phyloP scores from a whole-genome alignment of 192 early-diverging fungal genomes.

The Neocallimastix lanati region DNA sequence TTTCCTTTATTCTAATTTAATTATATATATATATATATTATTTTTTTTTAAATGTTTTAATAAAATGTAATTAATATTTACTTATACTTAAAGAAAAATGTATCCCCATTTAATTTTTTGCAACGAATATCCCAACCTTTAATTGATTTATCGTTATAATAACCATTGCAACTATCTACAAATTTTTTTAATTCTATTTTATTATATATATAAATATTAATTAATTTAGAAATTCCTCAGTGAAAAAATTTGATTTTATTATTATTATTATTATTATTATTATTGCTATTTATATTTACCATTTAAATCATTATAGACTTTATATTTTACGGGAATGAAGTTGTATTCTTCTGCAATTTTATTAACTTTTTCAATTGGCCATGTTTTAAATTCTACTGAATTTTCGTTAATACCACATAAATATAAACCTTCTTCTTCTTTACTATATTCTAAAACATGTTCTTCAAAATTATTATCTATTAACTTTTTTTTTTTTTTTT shows the following conservation, averaged over 20 bases:
- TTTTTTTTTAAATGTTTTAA: too few species aligned
- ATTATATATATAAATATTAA: background rate
- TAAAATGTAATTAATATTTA: too few species aligned
- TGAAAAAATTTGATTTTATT: too few species aligned
- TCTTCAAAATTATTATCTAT: constrained; percentile 93
- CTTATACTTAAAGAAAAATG: constrained; percentile 50
- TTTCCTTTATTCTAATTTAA: too few species aligned
- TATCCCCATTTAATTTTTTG: constrained; percentile 9
- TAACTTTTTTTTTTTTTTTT: too few species aligned
- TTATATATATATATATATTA: too few species aligned
- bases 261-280: too few species aligned
- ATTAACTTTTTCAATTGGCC: constrained; percentile 39
- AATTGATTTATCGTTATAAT: constrained; percentile 48
- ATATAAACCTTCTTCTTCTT: constrained; percentile 61
- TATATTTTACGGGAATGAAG: constrained; percentile 31
- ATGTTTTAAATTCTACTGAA: constrained; percentile 44
- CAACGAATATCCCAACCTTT: constrained; percentile 90
- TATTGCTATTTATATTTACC: too few species aligned
- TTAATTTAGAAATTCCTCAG: too few species aligned
- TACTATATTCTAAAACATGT: constrained; percentile 73
- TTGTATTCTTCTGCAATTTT: constrained; percentile 55
- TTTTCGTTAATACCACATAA: constrained; percentile 85
- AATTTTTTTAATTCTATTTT: constrained; percentile 41
- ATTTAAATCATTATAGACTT: too few species aligned
- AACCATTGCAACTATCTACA: constrained; percentile 45